Percentiles rank a stretch among this genome's conserved stretches.
Conservation (phyloP, 2,329 filamentous ascomycete genomes). For the Trichoderma harzianum region DNA sequence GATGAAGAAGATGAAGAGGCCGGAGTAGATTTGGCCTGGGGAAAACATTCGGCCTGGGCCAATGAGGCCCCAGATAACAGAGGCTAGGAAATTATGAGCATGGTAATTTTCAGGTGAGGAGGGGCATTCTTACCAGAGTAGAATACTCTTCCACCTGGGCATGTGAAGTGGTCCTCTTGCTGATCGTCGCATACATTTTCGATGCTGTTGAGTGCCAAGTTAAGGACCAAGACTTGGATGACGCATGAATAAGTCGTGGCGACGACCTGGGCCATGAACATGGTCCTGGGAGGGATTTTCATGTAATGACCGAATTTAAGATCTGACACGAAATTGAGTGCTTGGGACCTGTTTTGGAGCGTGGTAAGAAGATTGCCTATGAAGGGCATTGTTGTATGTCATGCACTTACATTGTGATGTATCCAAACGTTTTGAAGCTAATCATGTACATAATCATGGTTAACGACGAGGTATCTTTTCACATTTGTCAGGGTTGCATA, state of each 20-base stretch:
- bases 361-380: neutral
- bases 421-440: constrained; percentile 62
- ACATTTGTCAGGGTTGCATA: neutral
- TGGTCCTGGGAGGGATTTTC: constrained; percentile 64
- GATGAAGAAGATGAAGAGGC: constrained; percentile 58
- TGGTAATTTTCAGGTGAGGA: neutral
- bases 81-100: constrained; percentile 38
- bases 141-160: constrained; percentile 61
- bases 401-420: constrained; percentile 51
- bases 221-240: constrained; percentile 63
- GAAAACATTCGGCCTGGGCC: constrained; percentile 63
- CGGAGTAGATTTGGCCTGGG: constrained; percentile 58
- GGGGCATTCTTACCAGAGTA: constrained; percentile 48
- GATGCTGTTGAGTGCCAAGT: constrained; percentile 60
- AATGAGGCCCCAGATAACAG: constrained; percentile 66
- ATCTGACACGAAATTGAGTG: constrained; percentile 61
- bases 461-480: neutral
- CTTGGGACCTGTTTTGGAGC: constrained; percentile 48
- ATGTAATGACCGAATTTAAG: constrained; percentile 73
- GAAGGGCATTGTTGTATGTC: neutral
- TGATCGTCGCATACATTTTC: constrained; percentile 58
- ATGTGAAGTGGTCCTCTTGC: constrained; percentile 59
- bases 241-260: constrained; percentile 65
- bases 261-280: constrained; percentile 64
- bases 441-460: neutral